A percentile compares a stretch with the other conserved stretches of the same genome.
phyloP scores from a whole-genome alignment of 2,329 filamentous ascomycete species.

The Aschersonia sp. region DNA sequence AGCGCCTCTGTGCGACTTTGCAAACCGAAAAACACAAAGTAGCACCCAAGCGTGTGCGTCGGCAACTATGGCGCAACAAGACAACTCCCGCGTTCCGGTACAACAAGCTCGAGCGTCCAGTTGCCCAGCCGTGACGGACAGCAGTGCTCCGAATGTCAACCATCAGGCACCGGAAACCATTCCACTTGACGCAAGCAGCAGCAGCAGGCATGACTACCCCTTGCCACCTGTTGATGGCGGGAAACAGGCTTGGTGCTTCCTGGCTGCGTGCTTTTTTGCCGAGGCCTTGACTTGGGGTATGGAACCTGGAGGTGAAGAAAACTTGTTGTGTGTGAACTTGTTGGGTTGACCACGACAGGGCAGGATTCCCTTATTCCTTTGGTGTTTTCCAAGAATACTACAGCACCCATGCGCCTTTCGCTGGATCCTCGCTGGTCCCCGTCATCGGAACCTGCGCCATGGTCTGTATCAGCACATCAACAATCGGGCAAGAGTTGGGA shows the following conservation, averaged over 20 bases:
- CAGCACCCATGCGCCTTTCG: conserved; percentile 42
- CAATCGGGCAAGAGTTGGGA: too few relatives aligned
- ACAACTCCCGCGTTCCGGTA: too few relatives aligned
- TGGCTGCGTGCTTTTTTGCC: conserved; percentile 16
- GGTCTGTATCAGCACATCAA: conserved; percentile 15
- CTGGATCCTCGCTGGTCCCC: conserved; percentile 36
- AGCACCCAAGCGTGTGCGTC: too few relatives aligned
- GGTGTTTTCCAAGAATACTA: conserved; percentile 63
- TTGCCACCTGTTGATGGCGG: conserved; percentile 16
- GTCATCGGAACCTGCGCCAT: conserved; percentile 51
- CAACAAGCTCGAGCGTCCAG: too few relatives aligned
- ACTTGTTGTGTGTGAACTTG: neutral
- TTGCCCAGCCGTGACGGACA: neutral
- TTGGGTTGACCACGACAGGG: neutral
- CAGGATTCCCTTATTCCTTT: conserved; percentile 54
- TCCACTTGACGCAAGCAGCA: neutral
- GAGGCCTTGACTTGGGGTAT: conserved; percentile 20
- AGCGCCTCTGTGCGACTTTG: too few relatives aligned
- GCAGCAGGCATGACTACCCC: conserved; percentile 6
- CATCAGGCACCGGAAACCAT: neutral
- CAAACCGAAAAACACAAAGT: too few relatives aligned
- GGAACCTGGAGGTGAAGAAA: neutral
- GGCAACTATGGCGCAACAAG: too few relatives aligned
- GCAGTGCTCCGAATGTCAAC: neutral
- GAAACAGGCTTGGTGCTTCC: conserved; percentile 19